phyloP scores from a whole-genome alignment of 805 yeast genomes.

The Suhomyces tanzawaensis region DNA sequence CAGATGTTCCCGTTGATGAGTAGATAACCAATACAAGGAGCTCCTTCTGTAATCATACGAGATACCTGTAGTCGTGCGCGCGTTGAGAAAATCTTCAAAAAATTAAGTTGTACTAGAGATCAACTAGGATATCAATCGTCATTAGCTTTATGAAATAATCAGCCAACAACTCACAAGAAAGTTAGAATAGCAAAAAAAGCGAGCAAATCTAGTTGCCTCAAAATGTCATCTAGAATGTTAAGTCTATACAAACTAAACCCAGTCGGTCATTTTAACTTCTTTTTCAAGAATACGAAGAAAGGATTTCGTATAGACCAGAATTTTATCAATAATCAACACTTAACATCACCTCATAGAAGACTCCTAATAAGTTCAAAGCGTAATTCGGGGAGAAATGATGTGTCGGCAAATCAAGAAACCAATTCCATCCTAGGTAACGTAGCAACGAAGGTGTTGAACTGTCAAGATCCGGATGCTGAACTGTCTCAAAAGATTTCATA shows the following conservation, averaged over 20 bases:
- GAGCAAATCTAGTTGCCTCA: neutral
- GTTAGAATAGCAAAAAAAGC: neutral
- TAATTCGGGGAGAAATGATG: too few species aligned
- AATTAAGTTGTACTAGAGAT: too few species aligned
- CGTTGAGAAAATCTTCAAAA: neutral
- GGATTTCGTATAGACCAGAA: conserved; percentile 29
- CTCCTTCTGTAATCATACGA: neutral
- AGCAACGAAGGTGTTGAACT: conserved; percentile 44
- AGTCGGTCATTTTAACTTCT: conserved; percentile 29
- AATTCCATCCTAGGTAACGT: conserved; percentile 31
- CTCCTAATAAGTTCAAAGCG: neutral
- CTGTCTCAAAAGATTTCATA: conserved; percentile 18
- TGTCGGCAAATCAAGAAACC: neutral
- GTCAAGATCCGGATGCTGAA: conserved; percentile 38
- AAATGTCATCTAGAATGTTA: conserved; percentile 18
- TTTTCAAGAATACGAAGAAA: conserved; percentile 35
- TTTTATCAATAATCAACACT: conserved; percentile 32
- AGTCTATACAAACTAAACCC: conserved; percentile 15
- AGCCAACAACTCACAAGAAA: neutral
- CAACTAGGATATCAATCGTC: too few species aligned
- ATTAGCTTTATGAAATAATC: too few species aligned
- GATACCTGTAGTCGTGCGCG: neutral
- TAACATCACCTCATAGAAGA: conserved; percentile 5
- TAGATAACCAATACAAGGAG: neutral
- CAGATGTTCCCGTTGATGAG: neutral